phyloP scores from a whole-genome alignment of 768 basidiomycete genomes.

The Phlegmacium glaucopus region DNA sequence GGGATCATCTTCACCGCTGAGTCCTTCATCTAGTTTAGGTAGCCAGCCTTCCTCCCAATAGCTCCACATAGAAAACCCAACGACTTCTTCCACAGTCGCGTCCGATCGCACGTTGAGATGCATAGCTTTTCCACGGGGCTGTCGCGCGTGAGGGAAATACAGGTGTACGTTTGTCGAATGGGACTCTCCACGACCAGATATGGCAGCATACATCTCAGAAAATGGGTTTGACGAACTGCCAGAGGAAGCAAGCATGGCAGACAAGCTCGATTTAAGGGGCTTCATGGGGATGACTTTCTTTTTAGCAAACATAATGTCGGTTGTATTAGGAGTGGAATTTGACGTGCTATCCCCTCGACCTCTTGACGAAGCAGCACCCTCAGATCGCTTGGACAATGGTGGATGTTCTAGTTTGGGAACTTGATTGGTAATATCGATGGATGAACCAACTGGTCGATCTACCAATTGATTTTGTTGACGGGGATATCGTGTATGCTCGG shows the following conservation, averaged over 20 bases:
- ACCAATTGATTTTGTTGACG: conserved; percentile 14
- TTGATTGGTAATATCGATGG: conserved; percentile 54
- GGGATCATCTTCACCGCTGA: conserved; percentile 58
- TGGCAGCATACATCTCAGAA: conserved; percentile 79
- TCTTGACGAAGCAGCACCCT: conserved; percentile 10
- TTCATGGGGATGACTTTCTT: conserved; percentile 42
- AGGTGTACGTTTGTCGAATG: conserved; percentile 66
- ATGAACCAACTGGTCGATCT: conserved; percentile 35
- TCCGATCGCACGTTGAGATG: conserved; percentile 78
- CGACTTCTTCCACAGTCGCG: conserved; percentile 91
- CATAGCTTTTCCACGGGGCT: conserved; percentile 61
- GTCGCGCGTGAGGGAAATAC: conserved; percentile 79
- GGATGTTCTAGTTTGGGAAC: conserved; percentile 14
- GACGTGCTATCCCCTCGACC: conserved; percentile 19
- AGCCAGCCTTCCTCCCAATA: conserved; percentile 89
- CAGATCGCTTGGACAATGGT: conserved; percentile 9
- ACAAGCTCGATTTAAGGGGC: conserved; percentile 60
- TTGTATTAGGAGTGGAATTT: conserved; percentile 11
- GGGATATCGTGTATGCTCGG: conserved; percentile 39
- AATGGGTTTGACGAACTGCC: conserved; percentile 78
- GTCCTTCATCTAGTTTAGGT: conserved; percentile 70
- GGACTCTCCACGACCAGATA: conserved; percentile 71
- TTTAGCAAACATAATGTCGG: conserved; percentile 45
- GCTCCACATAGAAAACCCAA: conserved; percentile 88
- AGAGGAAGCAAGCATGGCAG: conserved; percentile 70